phyloP scores from a whole-genome alignment of 352 stramenopile genomes.

The Pythium insidiosum region DNA sequence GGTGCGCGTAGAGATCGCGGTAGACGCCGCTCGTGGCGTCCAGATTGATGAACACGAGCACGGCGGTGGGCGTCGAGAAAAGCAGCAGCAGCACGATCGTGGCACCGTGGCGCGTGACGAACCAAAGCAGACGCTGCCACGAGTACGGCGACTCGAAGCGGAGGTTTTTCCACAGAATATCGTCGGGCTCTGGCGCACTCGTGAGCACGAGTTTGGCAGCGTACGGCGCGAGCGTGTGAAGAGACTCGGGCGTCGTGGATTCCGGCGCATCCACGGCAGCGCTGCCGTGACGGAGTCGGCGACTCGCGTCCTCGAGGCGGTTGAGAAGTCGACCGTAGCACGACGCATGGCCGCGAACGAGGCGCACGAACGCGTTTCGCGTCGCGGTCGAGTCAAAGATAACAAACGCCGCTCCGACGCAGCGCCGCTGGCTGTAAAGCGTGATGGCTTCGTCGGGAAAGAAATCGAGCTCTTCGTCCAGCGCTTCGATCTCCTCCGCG shows the following conservation, averaged over 20 bases:
- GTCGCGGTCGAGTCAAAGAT: constrained; percentile 56
- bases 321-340: constrained; percentile 31
- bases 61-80: constrained; percentile 68
- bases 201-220: constrained; percentile 42
- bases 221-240: constrained; percentile 24
- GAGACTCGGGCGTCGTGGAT: not conserved
- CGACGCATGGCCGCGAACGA: constrained; percentile 37
- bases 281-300: constrained; percentile 4
- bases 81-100: constrained; percentile 53
- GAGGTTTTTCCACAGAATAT: constrained; percentile 73
- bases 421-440: constrained; percentile 46
- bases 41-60: constrained; percentile 79
- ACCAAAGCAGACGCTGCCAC: constrained; percentile 23
- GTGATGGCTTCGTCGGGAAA: constrained; percentile 58
- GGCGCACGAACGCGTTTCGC: constrained; percentile 47
- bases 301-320: constrained; percentile 21
- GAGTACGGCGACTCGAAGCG: constrained; percentile 49
- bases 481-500: constrained; percentile 17
- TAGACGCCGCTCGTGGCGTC: constrained; percentile 63
- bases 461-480: constrained; percentile 65
- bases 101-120: constrained; percentile 32
- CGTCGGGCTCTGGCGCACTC: constrained; percentile 65
- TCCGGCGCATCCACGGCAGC: constrained; percentile 1
- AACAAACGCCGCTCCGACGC: constrained; percentile 62
- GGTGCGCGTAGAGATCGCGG: constrained; percentile 23